These are phyloP conservation scores for Scheffersomyces coipomensis DNA, from an alignment of 805 yeast species.

Conservation along the genomic window DNA sequence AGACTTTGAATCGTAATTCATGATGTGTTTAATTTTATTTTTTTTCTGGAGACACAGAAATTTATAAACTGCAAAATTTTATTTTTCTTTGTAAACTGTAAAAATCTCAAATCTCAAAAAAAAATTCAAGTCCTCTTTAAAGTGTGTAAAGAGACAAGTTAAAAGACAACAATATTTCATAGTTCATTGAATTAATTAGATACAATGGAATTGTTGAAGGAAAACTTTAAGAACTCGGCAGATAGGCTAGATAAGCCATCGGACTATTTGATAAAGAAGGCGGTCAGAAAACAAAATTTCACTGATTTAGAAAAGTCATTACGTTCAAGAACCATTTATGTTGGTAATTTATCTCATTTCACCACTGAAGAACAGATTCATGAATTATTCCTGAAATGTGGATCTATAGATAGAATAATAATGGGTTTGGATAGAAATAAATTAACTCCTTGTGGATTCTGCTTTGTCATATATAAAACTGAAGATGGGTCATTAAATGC, in stretches of 20 bases:
- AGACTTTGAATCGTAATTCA: no score
- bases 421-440: constrained; percentile 94
- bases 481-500: constrained; percentile 77
- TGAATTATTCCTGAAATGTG: constrained; percentile 82
- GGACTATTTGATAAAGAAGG: constrained; percentile 63
- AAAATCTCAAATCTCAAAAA: no score
- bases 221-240: constrained; percentile 59
- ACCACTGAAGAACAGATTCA: constrained; percentile 94
- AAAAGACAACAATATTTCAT: no score
- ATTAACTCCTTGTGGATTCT: constrained; percentile 94
- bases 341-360: constrained; percentile 85
- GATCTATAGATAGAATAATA: constrained; percentile 72
- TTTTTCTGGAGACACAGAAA: no score
- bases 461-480: constrained; percentile 77
- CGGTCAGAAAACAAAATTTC: constrained; percentile 49
- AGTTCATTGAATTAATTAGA: no score
- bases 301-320: constrained; percentile 66
- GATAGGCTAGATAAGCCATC: constrained; percentile 73
- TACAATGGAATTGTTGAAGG: constrained; percentile 39
- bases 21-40: no score
- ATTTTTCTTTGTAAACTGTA: no score
- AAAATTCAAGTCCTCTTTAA: no score
- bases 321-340: constrained; percentile 75
- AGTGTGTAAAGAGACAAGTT: no score
- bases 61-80: no score